Base-by-base conservation (phyloP, 129 eudicot genomes). In the Gnaphalium uliginosum region DNA sequence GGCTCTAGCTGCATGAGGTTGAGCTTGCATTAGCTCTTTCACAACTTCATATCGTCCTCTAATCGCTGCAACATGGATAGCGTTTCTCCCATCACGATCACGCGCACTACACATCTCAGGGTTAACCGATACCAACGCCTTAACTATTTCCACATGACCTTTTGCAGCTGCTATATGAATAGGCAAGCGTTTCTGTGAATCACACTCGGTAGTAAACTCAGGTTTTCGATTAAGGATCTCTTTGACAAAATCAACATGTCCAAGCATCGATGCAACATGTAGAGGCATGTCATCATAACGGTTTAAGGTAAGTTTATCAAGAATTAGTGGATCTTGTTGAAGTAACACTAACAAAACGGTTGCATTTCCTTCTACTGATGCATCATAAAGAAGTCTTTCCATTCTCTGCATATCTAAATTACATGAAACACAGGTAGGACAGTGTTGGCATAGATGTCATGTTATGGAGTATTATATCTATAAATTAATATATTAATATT, bases 61-160 rank as follows among this genome's bases (percentile, higher is more conserved):
- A 30, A 88, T 78, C 23, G 86, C 87, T 4, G 93, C 93, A 15
- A 88, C 53, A 64, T 88, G 92, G 17, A 85, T 66, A 61, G 89
- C 89, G 56, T 62, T 87, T 57, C 82, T 71, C 14, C 88, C 88
- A 21, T 87, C 86, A 30, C 64, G 24, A 67, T 86, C 85, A 30
- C 81, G 64, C 5, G 67, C 83, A 21, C 33, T 35, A 72, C 88
- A 87, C 70, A 76, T 48, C 14, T 79, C 80, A 0, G 58, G 73
- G 4, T 69, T 64, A 6, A 65, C 67, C 5, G 14, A 23, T 30
- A 80, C 0, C 54, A 83, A 17, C 2, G 43, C 75, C 17, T 61
- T 67, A 0, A 78, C 90, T 9, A 86, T 66, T 22, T 70, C 80
- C 13, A 59, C 60, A 21, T 84, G 39, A n/a, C 91, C 88, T 29